Percentiles rank a stretch among this genome's conserved stretches.
These are phyloP conservation scores for Ceratobasidium sp. DNA, from an alignment of 1,284 basidiomycete species.

Conservation along the genomic window DNA sequence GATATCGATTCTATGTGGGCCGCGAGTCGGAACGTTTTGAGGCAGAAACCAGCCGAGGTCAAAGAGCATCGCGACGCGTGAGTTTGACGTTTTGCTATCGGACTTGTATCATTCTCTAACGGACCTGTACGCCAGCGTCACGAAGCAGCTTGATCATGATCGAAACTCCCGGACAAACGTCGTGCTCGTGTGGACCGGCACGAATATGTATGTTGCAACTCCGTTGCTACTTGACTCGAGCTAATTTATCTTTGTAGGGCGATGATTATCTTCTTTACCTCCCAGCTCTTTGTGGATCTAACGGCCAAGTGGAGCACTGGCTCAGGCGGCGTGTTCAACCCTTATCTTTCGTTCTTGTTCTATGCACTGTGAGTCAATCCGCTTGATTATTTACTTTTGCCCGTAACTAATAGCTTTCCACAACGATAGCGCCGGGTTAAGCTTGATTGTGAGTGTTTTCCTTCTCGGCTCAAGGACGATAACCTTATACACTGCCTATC, in stretches of 20 bases:
- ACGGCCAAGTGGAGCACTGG: slow-evolving; percentile 36
- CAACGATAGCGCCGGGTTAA: slow-evolving; percentile 74
- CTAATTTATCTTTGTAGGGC: slow-evolving; percentile 61
- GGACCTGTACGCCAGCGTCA: slow-evolving; percentile 60
- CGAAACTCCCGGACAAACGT: slow-evolving; percentile 78
- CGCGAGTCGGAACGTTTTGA: slow-evolving; percentile 78
- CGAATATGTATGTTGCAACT: slow-evolving; percentile 73
- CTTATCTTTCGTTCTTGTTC: slow-evolving; percentile 87
- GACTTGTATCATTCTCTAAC: no score
- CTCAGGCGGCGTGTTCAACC: slow-evolving; percentile 71
- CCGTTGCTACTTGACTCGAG: slow-evolving; percentile 41
- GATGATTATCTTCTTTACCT: slow-evolving; percentile 87
- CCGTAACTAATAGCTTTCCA: slow-evolving; percentile 28
- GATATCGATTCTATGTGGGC: slow-evolving; percentile 61
- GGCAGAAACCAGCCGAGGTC: slow-evolving; percentile 72
- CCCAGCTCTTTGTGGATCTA: slow-evolving; percentile 70
- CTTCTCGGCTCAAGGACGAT: no score
- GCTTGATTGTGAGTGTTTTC: slow-evolving; percentile 62
- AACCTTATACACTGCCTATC: no score
- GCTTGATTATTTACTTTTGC: background rate
- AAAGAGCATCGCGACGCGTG: slow-evolving; percentile 82
- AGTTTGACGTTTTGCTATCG: background rate
- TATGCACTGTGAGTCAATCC: slow-evolving; percentile 73
- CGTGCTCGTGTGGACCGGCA: slow-evolving; percentile 86
- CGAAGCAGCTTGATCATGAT: slow-evolving; percentile 69